Conservation (phyloP, 257 asterid species). For the Solanum dulcamara region DNA sequence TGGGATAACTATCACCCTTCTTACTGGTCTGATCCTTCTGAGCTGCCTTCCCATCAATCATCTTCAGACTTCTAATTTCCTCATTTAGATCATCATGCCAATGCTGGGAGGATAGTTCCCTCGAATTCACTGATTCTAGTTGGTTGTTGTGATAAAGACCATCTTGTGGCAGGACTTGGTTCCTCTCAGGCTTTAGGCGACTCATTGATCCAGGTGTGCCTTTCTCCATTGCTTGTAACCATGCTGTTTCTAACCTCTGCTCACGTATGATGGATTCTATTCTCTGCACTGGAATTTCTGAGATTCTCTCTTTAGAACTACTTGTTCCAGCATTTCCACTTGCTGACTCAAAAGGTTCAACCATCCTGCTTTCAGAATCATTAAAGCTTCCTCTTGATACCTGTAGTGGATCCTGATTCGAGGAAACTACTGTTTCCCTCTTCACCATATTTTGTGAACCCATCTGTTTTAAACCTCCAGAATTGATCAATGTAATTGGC, state of each 20-base stretch:
- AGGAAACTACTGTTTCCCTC: not conserved
- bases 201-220: conserved; percentile 52
- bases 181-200: conserved; percentile 68
- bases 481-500: conserved; percentile 15
- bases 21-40: conserved; percentile 33
- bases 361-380: conserved; percentile 21
- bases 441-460: not conserved
- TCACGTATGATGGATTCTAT: conserved; percentile 75
- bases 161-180: conserved; percentile 83
- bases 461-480: conserved; percentile 19
- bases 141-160: conserved; percentile 26
- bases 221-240: conserved; percentile 89
- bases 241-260: conserved; percentile 82
- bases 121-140: conserved; percentile 23
- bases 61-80: conserved; percentile 51
- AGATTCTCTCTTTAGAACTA: conserved; percentile 30
- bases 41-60: conserved; percentile 25
- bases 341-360: conserved; percentile 10
- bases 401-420: conserved; percentile 15
- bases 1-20: conserved; percentile 41
- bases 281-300: conserved; percentile 52
- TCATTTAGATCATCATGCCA: conserved; percentile 68
- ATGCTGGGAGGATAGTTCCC: conserved; percentile 30
- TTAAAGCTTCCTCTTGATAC: conserved; percentile 22
- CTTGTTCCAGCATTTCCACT: conserved; percentile 21